phyloP scores from a whole-genome alignment of 805 yeast genomes.

The Peterozyma xylosa region DNA sequence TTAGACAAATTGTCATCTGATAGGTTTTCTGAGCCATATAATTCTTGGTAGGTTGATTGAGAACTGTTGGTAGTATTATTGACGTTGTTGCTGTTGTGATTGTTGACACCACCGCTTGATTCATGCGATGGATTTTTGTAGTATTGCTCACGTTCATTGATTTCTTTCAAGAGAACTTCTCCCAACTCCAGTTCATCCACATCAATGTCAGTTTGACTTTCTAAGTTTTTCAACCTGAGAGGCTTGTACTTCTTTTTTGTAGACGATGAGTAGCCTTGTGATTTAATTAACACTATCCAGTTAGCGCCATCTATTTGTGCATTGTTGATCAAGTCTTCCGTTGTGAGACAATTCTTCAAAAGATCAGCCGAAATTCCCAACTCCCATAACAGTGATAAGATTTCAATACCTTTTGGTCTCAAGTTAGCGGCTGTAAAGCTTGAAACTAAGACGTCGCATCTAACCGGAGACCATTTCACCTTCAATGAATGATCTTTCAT shows the following conservation, averaged over 20 bases:
- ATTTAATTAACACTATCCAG: constrained; percentile 75
- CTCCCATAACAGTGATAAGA: constrained; percentile 65
- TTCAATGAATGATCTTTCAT: constrained; percentile 25
- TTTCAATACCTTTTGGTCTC: constrained; percentile 53
- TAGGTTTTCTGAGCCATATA: constrained; percentile 13
- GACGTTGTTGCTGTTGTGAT: background rate
- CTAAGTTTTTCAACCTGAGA: constrained; percentile 59
- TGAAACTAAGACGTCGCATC: constrained; percentile 80
- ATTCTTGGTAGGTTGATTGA: background rate
- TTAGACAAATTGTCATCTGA: constrained; percentile 15
- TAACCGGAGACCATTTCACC: constrained; percentile 42
- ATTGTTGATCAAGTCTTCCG: constrained; percentile 58
- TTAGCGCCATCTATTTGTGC: constrained; percentile 68
- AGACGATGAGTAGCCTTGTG: constrained; percentile 29
- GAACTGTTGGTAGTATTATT: background rate
- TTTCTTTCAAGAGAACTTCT: constrained; percentile 25
- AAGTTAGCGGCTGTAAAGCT: constrained; percentile 53
- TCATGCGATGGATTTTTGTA: constrained; percentile 1
- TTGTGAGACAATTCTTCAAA: constrained; percentile 30
- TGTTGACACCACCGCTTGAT: background rate
- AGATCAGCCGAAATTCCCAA: constrained; percentile 75
- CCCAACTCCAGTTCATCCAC: constrained; percentile 63
- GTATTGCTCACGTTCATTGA: constrained; percentile 13
- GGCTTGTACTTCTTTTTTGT: constrained; percentile 63
- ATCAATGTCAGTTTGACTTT: constrained; percentile 59